Base-by-base conservation (phyloP, 306 rosid genomes). In the Corylus avellana region DNA sequence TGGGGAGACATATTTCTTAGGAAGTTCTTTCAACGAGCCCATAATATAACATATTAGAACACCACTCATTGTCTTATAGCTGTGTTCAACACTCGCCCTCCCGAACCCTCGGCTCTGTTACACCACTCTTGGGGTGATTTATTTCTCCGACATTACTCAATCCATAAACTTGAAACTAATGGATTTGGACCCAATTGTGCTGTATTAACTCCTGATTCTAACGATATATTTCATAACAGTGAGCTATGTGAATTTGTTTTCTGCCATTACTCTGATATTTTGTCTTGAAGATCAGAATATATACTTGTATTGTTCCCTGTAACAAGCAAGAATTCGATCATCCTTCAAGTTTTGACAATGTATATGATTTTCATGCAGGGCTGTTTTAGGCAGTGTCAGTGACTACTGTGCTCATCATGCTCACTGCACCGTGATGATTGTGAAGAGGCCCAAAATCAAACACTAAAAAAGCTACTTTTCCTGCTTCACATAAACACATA, bases 391-490 rank as follows among this genome's bases (percentile, higher is more conserved):
- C 2, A 92, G 97, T 73, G 94, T 92, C 20, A 94, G 98, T 86
- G 98, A 92, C 83, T 90, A 90, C 11, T 94, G 97, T 84, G 82
- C 91, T 51, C 94, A 88, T 80, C 92, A 90, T 77, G 98, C 97
- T 76, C 88, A 83, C 79, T 90, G 94, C 89, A 81, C 89, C 4
- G 88, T 94, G 74, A 89, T 89, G 89, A 89, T 92, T 8, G 96
- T 94, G 85, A 92, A 92, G 92, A 89, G 47, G 88, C 97, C 97
- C n/a, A 89, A 91, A 85, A 16, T 7, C 69, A 78, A 88, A 71
- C 89, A 81, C 73, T 88, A 58, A 8, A 58, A 8, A 69, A 80
- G 66, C 71, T 49, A 39, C 44, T 11, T 35, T 22, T 29, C 16
- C 72, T 20, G 58, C 44, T 0, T 77, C 70, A 16, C 13, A 12